phyloP scores from a whole-genome alignment of 2,329 filamentous ascomycete species.

The Didymella lethalis region DNA sequence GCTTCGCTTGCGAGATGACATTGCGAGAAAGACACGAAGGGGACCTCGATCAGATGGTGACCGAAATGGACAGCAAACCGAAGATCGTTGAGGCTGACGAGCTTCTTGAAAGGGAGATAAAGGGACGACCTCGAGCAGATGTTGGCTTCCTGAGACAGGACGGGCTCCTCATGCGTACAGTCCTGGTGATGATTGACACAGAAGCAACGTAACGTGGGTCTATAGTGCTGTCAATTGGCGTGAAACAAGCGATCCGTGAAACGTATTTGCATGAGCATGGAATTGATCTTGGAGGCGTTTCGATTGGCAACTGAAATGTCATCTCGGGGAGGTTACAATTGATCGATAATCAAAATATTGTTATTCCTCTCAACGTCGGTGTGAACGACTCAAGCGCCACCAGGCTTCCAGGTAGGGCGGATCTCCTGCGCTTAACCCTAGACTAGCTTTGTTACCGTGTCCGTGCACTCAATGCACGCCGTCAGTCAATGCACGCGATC shows the following conservation, averaged over 20 bases:
- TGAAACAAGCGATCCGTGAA: neutral
- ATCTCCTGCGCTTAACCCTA: neutral
- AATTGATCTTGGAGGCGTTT: neutral
- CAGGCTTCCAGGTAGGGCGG: neutral
- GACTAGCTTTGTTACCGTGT: neutral
- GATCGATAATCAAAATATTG: no score
- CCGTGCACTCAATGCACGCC: no score
- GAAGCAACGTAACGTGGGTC: neutral
- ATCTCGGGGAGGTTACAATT: no score
- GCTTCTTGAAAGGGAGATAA: neutral
- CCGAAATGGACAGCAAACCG: constrained; percentile 24
- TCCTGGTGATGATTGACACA: neutral
- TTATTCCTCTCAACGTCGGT: neutral
- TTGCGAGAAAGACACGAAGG: constrained; percentile 18
- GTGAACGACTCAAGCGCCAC: neutral
- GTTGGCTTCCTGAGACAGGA: constrained; percentile 36
- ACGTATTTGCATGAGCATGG: neutral
- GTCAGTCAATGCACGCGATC: no score
- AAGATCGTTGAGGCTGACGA: constrained; percentile 31
- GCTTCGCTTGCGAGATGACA: constrained; percentile 26
- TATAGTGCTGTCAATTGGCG: neutral
- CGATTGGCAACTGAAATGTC: neutral
- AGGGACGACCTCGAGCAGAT: constrained; percentile 32
- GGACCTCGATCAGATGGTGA: constrained; percentile 23
- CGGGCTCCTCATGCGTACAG: constrained; percentile 32